Evolutionary conservation across 306 rosid genomes (phyloP).

Genomic region (Betula pendula): DNA sequence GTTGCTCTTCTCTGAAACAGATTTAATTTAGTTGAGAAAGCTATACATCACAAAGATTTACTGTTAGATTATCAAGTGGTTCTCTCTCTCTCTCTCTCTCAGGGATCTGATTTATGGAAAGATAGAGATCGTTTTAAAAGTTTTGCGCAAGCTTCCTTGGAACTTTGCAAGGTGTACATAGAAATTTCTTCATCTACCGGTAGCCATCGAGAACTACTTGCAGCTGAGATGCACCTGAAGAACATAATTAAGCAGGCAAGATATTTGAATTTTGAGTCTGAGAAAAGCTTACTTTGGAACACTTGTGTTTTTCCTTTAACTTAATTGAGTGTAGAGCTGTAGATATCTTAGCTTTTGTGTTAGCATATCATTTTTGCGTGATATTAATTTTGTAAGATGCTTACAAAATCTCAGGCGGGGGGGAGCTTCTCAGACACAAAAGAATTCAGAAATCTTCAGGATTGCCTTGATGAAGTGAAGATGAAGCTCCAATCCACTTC

Average conservation of each 20-base stretch:
- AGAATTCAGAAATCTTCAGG: slow-evolving; percentile 65
- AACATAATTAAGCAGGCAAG: slow-evolving; percentile 79
- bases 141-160: slow-evolving; percentile 81
- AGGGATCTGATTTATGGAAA: slow-evolving; percentile 94
- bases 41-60: background rate
- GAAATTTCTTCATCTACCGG: slow-evolving; percentile 67
- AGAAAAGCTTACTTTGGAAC: background rate
- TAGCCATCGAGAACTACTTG: slow-evolving; percentile 56
- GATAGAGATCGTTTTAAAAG: slow-evolving; percentile 62
- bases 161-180: slow-evolving; percentile 79
- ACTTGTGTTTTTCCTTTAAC: background rate
- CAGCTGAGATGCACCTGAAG: slow-evolving; percentile 91
- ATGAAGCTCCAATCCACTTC: slow-evolving; percentile 42
- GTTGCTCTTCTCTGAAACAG: background rate
- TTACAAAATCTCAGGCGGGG: slow-evolving; percentile 44
- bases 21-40: background rate
- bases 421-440: slow-evolving; percentile 54
- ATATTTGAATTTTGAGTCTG: slow-evolving; percentile 2
- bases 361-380: background rate
- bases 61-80: background rate
- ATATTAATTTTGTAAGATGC: background rate
- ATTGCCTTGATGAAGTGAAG: slow-evolving; percentile 57
- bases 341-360: background rate
- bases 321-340: background rate
- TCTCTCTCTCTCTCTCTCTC: slow-evolving; percentile 22